Percentiles rank a stretch among this genome's conserved stretches.
Conservation (phyloP, 768 basidiomycete genomes). For the Rossbeevera mucosa region DNA sequence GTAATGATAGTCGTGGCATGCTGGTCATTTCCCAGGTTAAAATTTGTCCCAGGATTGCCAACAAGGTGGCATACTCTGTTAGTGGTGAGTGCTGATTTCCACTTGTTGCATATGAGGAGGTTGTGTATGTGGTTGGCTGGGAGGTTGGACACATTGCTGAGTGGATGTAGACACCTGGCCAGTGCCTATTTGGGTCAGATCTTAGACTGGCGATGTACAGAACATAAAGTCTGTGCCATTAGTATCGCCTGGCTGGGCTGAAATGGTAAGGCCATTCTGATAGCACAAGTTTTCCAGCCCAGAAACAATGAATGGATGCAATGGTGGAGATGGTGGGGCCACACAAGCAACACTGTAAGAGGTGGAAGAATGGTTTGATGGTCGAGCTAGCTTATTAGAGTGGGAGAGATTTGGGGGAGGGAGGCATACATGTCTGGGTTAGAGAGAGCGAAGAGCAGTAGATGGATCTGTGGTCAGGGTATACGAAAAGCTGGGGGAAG, state of each 20-base stretch:
- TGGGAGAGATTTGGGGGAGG: constrained; percentile 73
- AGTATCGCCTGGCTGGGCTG: constrained; percentile 66
- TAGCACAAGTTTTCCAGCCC: constrained; percentile 61
- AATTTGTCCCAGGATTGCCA: constrained; percentile 76
- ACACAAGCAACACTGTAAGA: constrained; percentile 48
- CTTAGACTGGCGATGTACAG: constrained; percentile 71
- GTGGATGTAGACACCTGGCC: constrained; percentile 52
- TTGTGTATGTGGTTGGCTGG: constrained; percentile 36
- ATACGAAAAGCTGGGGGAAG: constrained; percentile 46
- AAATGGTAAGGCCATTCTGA: constrained; percentile 59
- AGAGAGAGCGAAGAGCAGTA: constrained; percentile 40
- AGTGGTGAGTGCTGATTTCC: constrained; percentile 54
- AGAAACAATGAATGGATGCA: constrained; percentile 56
- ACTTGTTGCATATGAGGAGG: constrained; percentile 36
- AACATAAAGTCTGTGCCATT: constrained; percentile 72
- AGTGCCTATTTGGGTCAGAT: constrained; percentile 65
- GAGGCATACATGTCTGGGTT: constrained; percentile 76
- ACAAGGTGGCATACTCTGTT: constrained; percentile 69
- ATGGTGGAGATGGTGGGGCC: constrained; percentile 38
- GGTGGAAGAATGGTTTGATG: constrained; percentile 39
- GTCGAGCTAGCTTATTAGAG: constrained; percentile 61
- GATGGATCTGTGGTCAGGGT: constrained; percentile 29
- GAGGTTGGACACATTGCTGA: constrained; percentile 32
- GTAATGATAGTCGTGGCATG: constrained; percentile 36
- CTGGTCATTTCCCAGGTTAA: constrained; percentile 83